These are phyloP conservation scores for Endothia cerciana DNA, from an alignment of 2,329 filamentous ascomycete genomes.

Conservation along the genomic window DNA sequence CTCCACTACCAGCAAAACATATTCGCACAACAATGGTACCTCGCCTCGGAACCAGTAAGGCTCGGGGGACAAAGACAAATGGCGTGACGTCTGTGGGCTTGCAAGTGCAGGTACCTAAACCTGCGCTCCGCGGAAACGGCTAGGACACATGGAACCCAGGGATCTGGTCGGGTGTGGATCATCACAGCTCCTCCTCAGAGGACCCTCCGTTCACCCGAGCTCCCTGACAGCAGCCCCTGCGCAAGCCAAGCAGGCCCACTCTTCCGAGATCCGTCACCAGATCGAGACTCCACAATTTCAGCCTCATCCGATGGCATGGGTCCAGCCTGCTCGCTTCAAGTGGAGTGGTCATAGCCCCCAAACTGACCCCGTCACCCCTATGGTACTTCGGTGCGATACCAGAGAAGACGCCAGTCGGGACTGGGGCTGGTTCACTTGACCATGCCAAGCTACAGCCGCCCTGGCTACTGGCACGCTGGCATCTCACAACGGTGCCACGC, in stretches of 20 bases:
- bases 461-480: slow-evolving; percentile 3
- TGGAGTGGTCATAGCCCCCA: slow-evolving; percentile 5
- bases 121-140: neutral
- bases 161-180: slow-evolving; percentile 25
- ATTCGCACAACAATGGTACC: neutral
- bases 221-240: slow-evolving; percentile 19
- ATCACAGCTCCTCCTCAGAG: slow-evolving; percentile 16
- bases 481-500: slow-evolving; percentile 3
- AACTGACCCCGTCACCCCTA: neutral
- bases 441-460: neutral
- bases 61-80: neutral
- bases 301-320: slow-evolving; percentile 17
- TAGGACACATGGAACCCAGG: slow-evolving; percentile 8
- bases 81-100: neutral
- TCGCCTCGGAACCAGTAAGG: neutral
- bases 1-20: neutral
- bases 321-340: slow-evolving; percentile 15
- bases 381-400: no score
- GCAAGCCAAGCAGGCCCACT: slow-evolving; percentile 11
- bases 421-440: neutral
- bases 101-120: neutral
- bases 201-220: slow-evolving; percentile 16
- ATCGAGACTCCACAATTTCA: slow-evolving; percentile 24
- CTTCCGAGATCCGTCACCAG: slow-evolving; percentile 23
- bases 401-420: neutral